These are phyloP conservation scores for Cutaneotrichosporon sp. DNA, from an alignment of 1,284 basidiomycete species.

Conservation along the genomic window DNA sequence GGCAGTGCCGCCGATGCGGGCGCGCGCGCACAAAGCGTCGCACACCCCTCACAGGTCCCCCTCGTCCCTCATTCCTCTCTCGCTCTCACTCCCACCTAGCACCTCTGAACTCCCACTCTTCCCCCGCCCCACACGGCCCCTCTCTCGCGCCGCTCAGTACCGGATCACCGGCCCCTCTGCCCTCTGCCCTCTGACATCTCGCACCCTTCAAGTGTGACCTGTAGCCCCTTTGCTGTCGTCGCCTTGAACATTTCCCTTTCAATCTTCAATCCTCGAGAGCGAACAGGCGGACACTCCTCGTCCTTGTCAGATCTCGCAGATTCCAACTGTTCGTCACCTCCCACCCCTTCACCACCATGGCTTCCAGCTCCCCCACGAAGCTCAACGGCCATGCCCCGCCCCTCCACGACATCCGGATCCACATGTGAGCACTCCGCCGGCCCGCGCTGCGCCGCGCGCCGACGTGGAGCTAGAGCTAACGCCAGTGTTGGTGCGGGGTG, in stretches of 20 bases:
- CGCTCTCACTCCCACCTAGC: too few relatives aligned
- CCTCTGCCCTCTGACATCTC: neutral
- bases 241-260: neutral
- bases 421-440: conserved; percentile 23
- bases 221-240: neutral
- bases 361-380: conserved; percentile 6
- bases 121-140: neutral
- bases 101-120: neutral
- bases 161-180: neutral
- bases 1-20: too few relatives aligned
- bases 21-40: neutral
- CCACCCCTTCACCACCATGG: neutral
- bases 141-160: neutral
- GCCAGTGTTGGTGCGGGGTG: conserved; percentile 20
- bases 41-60: neutral
- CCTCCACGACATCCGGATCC: conserved; percentile 22
- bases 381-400: conserved; percentile 12
- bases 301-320: neutral
- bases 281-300: neutral
- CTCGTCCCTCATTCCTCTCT: too few relatives aligned
- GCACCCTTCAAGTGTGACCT: too few relatives aligned
- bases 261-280: too few relatives aligned
- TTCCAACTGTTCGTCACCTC: conserved; percentile 1
- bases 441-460: too few relatives aligned
- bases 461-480: conserved; percentile 9